Conservation (phyloP, 768 basidiomycete genomes). For the Trametes villosa region DNA sequence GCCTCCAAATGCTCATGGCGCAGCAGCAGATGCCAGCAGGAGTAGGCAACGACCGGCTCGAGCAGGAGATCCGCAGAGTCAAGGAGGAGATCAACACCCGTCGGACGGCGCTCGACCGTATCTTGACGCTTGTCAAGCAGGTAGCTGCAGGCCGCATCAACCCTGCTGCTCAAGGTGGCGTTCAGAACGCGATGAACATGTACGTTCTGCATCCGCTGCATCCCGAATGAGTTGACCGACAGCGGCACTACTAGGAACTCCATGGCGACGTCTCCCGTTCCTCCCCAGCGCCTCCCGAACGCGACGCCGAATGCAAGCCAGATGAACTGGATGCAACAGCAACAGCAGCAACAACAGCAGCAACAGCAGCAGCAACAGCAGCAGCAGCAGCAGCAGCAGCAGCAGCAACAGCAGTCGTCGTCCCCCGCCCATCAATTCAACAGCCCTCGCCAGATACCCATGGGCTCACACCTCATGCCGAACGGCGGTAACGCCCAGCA, state of each 20-base stretch:
- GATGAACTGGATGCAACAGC: conserved; percentile 12
- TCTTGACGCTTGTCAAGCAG: neutral
- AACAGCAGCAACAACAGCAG: conserved; percentile 10
- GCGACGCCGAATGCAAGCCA: conserved; percentile 7
- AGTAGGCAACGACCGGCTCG: neutral
- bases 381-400: conserved; percentile 16
- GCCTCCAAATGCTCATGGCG: neutral
- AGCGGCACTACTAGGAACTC: conserved; percentile 6
- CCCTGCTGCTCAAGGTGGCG: neutral
- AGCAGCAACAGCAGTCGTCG: neutral
- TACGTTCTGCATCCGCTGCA: neutral
- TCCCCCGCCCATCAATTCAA: conserved; percentile 17
- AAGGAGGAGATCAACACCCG: conserved; percentile 10
- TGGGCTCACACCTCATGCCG: conserved; percentile 5
- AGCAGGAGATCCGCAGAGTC: conserved; percentile 4
- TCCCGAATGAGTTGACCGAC: neutral
- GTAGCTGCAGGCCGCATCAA: neutral
- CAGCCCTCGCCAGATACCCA: conserved; percentile 10
- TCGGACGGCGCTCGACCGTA: neutral
- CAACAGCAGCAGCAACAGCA: conserved; percentile 8
- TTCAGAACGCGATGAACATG: conserved; percentile 3
- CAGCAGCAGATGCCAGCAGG: conserved; percentile 10
- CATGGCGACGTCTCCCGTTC: conserved; percentile 11
- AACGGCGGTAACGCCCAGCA: conserved; percentile 15
- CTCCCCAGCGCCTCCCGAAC: conserved; percentile 11